Base-by-base conservation (phyloP, 108 stramenopile genomes). In the Nitzschia sp. region DNA sequence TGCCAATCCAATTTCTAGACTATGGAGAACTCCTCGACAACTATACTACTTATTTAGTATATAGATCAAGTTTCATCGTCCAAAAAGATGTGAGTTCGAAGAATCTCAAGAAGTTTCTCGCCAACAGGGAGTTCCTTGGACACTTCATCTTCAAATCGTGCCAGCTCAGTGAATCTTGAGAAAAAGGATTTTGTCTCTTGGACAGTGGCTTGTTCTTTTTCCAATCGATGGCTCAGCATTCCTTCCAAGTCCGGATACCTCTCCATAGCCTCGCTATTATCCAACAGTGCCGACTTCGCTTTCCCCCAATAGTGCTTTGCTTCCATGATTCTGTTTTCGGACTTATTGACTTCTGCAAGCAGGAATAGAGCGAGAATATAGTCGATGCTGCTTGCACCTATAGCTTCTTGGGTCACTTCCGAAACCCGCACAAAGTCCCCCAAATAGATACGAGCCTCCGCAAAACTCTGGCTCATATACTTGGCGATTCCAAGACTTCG, bases 371-470 rank as follows among this genome's bases (percentile, higher is more conserved):
- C 67, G 46, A 73, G 42, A 37, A 69, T 44, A 25, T 79, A 79
- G 8, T 76, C 75, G 3, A 48, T 3, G 8, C 15, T 11, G 14
- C n/a, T n/a, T n/a, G 60, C 37, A 14, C 26, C 29, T 11, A 54
- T 42, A 10, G 17, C 17, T 14, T 10, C 19, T 2, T 63, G 25
- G 17, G 57, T 17, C 21, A 24, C 29, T 40, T 73, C 78, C 48
- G 22, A 50, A 9, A 79, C 62, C 0, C 67, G 58, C 0, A 68
- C 71, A 50, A 65, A 73, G 11, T 69, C 67, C 25, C 65, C 46
- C 63, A 79, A 43, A 25, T 56, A 60, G 22, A 62, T 41, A 10
- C 56, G 17, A 21, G 78, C 78, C 26, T 79, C 78, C 2, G 58
- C 72, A 15, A 40, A 41, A 41, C 57, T 44, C 14, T 65, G 42